phyloP scores from a whole-genome alignment of 371 early-diverging fungal genomes.

The Mucor plumbeus region DNA sequence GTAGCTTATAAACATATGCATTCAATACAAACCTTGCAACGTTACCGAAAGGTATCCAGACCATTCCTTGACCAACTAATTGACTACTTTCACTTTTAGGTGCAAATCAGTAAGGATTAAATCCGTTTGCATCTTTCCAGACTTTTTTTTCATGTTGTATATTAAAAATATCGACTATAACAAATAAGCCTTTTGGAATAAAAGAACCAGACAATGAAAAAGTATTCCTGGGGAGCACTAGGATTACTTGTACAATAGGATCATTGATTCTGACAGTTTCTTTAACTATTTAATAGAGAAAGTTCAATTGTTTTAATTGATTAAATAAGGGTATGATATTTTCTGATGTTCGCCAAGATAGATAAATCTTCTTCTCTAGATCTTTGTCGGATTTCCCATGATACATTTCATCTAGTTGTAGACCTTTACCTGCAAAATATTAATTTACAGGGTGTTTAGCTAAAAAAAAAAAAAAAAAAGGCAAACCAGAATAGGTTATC shows the following conservation, averaged over 20 bases:
- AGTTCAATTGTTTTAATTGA: conserved; percentile 45
- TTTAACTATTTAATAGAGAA: conserved; percentile 49
- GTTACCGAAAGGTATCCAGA: conserved; percentile 58
- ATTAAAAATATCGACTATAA: conserved; percentile 38
- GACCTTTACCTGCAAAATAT: conserved; percentile 7
- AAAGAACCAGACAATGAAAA: too few species aligned
- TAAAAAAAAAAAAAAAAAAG: conserved; percentile 24
- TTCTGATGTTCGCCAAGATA: conserved; percentile 20
- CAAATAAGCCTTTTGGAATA: conserved; percentile 50
- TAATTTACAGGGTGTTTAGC: conserved; percentile 41
- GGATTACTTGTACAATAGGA: conserved; percentile 7
- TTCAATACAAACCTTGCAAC: conserved; percentile 29
- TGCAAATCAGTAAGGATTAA: conserved; percentile 49
- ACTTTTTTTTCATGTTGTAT: conserved; percentile 35
- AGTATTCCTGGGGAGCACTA: too few species aligned
- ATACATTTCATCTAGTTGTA: too few species aligned
- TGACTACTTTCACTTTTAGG: conserved; percentile 29
- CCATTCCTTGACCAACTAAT: conserved; percentile 28
- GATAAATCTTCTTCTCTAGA: conserved; percentile 16
- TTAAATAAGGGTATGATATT: conserved; percentile 35
- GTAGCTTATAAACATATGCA: background rate
- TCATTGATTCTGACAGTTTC: conserved; percentile 23
- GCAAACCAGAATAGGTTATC: conserved; percentile 15
- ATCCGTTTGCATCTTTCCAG: conserved; percentile 25
- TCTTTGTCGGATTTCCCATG: conserved; percentile 28